Evolutionary conservation across 192 early-diverging fungal species (phyloP), one percentile per base, ranked within the genome.

Genomic region (Coemansia sp.): DNA sequence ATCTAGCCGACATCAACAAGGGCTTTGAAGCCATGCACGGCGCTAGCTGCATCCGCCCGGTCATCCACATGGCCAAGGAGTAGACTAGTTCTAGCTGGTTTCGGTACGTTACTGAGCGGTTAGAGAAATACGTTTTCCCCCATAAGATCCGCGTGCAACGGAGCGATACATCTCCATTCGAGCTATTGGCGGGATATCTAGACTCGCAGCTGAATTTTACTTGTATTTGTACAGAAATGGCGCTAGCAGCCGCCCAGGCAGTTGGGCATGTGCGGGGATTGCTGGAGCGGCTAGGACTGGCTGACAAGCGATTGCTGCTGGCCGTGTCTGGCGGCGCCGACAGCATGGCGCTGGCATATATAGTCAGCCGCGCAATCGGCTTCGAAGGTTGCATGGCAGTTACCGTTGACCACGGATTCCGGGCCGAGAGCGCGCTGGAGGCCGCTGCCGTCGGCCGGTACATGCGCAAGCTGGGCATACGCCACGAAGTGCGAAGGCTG

Each of bases 1-100:
- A 73, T 9, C 60, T 98, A 39, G 82, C 79, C 11, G 87, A 96
- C 21, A 91, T 98, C 64, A 95, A 95, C 82, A 86, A 91, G 77
- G 92, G 89, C 15, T 90, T 98, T 67, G 88, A 94, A 59, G 81
- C 82, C 22, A 98, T 98, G 93, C 88, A 90, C 63, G 63, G 61
- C 39, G 82, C 92, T 15, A 74, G 70, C 58, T 84, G 86, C 64
- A 79, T 79, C 36, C 78, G 78, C 27, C 68, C 72, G 1, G 59
- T 79, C 31, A 48, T 79, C 49, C 50, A 64, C 48, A 61, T 74
- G 62, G 44, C 49, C 38, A 57, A 54, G 26, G 64, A 74, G 15
- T 66, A 62, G 32, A 42, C n/a, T n/a, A n/a, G n/a, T n/a, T n/a
- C n/a, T n/a, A n/a, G n/a, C n/a, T n/a, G n/a, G n/a, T n/a, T n/a